These are phyloP conservation scores for Sistotremastrum suecicum DNA, from an alignment of 768 basidiomycete species.

Conservation along the genomic window DNA sequence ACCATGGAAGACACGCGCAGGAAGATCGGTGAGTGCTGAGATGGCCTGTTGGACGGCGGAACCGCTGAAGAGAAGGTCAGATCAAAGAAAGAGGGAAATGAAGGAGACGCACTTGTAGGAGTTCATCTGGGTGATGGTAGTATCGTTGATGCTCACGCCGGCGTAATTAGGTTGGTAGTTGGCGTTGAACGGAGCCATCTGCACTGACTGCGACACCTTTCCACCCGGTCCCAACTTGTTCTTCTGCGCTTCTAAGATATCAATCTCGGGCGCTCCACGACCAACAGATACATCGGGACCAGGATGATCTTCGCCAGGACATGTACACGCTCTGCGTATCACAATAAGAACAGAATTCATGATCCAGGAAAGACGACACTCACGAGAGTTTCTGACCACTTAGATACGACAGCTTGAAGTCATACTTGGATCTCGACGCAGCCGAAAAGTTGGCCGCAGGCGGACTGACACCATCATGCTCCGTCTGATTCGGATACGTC, in stretches of 20 bases:
- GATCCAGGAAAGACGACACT: constrained; percentile 10
- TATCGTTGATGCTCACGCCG: constrained; percentile 22
- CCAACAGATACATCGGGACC: constrained; percentile 42
- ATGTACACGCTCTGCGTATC: constrained; percentile 53
- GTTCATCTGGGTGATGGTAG: constrained; percentile 20
- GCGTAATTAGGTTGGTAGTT: constrained; percentile 27
- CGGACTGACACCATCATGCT: constrained; percentile 36
- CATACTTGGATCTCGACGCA: constrained; percentile 33
- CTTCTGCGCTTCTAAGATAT: constrained; percentile 64
- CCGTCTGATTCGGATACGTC: constrained; percentile 39
- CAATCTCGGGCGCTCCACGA: constrained; percentile 72
- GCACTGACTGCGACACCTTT: constrained; percentile 60
- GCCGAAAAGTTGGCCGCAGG: constrained; percentile 42
- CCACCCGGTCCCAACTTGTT: constrained; percentile 38
- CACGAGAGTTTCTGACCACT: constrained; percentile 66
- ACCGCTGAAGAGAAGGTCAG: constrained; percentile 11
- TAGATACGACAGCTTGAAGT: constrained; percentile 56
- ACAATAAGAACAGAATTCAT: not conserved
- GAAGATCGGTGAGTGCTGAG: constrained; percentile 31
- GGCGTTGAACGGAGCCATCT: constrained; percentile 49
- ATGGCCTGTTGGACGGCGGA: constrained; percentile 35
- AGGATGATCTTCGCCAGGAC: constrained; percentile 62
- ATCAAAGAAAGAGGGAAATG: not conserved
- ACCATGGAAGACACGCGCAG: constrained; percentile 43
- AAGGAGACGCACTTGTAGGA: constrained; percentile 19